Evolutionary conservation across 1,139 yeast genomes (phyloP).

Genomic region (Geotrichum europaeum): DNA sequence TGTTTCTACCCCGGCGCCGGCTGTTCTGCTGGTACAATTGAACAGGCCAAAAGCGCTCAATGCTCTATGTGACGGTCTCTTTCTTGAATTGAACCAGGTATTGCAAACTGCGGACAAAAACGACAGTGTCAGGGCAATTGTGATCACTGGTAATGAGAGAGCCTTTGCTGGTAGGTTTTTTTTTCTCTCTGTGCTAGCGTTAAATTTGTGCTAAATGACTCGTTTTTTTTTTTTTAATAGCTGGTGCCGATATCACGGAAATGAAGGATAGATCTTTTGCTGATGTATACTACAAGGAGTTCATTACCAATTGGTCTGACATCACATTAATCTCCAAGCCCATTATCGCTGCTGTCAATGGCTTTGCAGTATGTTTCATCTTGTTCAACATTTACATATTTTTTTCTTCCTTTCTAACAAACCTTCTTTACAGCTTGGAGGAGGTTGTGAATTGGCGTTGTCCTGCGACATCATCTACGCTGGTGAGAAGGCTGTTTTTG

Average conservation of each 20-base stretch:
- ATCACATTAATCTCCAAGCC: conserved; percentile 39
- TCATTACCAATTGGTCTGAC: conserved; percentile 38
- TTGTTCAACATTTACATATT: not conserved
- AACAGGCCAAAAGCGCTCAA: conserved; percentile 63
- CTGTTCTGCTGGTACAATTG: conserved; percentile 47
- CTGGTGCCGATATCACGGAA: conserved; percentile 53
- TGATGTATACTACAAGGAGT: conserved; percentile 35
- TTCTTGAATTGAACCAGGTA: conserved; percentile 41
- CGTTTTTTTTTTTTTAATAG: conserved; percentile 22
- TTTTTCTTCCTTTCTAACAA: conserved; percentile 1
- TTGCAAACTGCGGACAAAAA: conserved; percentile 38
- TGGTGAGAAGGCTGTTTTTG: conserved; percentile 44
- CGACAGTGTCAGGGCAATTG: conserved; percentile 41
- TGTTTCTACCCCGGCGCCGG: conserved; percentile 38
- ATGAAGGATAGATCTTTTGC: conserved; percentile 40
- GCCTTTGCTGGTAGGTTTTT: conserved; percentile 38
- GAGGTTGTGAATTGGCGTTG: conserved; percentile 52
- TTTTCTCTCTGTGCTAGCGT: not conserved
- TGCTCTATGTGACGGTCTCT: conserved; percentile 50
- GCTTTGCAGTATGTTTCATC: conserved; percentile 36
- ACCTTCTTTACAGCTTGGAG: conserved; percentile 36
- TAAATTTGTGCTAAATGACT: not conserved
- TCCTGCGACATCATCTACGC: conserved; percentile 47
- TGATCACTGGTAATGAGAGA: conserved; percentile 42
- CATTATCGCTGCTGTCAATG: conserved; percentile 48